Evolutionary conservation across 768 basidiomycete species (phyloP).

Genomic region (Artomyces pyxidatus): DNA sequence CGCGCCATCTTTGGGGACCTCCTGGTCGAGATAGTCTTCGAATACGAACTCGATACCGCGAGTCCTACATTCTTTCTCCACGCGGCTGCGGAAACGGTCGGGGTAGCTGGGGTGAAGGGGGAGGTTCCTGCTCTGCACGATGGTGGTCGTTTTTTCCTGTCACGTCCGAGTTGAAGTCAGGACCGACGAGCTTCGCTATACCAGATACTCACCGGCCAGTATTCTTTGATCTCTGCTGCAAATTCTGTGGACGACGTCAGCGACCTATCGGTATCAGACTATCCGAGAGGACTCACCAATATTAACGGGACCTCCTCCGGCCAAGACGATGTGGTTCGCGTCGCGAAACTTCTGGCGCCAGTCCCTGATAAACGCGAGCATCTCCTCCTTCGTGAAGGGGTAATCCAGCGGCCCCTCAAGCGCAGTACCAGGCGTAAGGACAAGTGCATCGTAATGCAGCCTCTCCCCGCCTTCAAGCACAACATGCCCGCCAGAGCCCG

Average conservation of each 20-base stretch:
- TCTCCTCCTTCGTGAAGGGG: constrained; percentile 27
- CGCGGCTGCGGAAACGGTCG: constrained; percentile 28
- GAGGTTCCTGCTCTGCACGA: constrained; percentile 42
- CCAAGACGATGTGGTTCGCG: constrained; percentile 16
- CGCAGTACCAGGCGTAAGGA: constrained; percentile 49
- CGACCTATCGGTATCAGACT: constrained; percentile 5
- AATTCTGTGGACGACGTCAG: constrained; percentile 22
- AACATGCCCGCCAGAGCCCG: constrained; percentile 34
- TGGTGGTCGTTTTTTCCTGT: constrained; percentile 40
- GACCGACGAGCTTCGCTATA: background rate
- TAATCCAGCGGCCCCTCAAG: constrained; percentile 45
- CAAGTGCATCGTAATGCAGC: constrained; percentile 45
- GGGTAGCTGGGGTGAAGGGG: constrained; percentile 52
- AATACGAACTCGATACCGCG: constrained; percentile 16
- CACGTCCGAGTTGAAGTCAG: background rate
- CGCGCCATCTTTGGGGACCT: background rate
- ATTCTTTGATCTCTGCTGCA: constrained; percentile 35
- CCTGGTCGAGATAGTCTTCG: constrained; percentile 15
- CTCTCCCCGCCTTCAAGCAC: constrained; percentile 41
- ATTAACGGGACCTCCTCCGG: constrained; percentile 21
- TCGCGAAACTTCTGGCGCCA: constrained; percentile 17
- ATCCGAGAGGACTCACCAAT: constrained; percentile 27
- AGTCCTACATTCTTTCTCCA: background rate
- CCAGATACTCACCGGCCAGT: constrained; percentile 28
- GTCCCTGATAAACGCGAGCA: constrained; percentile 15